Evolutionary conservation across 768 basidiomycete genomes (phyloP).

Genomic region (Tephrocybe sp.): DNA sequence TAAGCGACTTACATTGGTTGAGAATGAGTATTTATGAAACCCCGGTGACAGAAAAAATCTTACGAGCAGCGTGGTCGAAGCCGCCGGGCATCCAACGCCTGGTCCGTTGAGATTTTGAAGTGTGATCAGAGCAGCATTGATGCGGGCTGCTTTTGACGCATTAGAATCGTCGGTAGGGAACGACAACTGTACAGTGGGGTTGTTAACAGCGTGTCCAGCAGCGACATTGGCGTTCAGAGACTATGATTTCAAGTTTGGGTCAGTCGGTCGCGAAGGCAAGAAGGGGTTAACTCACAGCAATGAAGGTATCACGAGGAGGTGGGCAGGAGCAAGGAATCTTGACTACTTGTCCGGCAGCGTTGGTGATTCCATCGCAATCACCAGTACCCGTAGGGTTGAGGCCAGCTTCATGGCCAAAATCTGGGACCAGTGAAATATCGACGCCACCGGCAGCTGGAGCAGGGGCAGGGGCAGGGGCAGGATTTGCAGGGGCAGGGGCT

Average conservation of each 20-base stretch:
- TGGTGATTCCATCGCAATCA: constrained; percentile 66
- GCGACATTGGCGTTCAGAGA: constrained; percentile 55
- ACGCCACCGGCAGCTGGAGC: constrained; percentile 37
- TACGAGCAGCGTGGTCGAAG: constrained; percentile 24
- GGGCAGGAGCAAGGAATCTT: constrained; percentile 69
- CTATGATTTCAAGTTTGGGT: constrained; percentile 18
- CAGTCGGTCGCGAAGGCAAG: not conserved
- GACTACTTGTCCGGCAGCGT: constrained; percentile 50
- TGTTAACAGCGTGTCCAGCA: constrained; percentile 63
- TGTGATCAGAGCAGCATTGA: constrained; percentile 58
- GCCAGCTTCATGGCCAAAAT: constrained; percentile 53
- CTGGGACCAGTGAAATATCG: constrained; percentile 52
- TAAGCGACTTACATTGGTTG: too few species aligned
- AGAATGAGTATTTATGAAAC: constrained; percentile 4
- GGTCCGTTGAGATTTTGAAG: constrained; percentile 71
- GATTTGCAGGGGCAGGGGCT: constrained; percentile 13
- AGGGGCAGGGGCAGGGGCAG: constrained; percentile 26
- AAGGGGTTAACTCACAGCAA: constrained; percentile 33
- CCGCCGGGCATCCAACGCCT: constrained; percentile 64
- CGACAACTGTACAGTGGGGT: constrained; percentile 48
- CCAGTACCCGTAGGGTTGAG: constrained; percentile 67
- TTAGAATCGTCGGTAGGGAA: constrained; percentile 65
- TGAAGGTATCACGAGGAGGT: constrained; percentile 50
- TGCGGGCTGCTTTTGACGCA: constrained; percentile 51
- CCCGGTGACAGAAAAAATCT: not conserved